Conservation (phyloP, 2,329 filamentous ascomycete species). For the Talaromyces sp. region DNA sequence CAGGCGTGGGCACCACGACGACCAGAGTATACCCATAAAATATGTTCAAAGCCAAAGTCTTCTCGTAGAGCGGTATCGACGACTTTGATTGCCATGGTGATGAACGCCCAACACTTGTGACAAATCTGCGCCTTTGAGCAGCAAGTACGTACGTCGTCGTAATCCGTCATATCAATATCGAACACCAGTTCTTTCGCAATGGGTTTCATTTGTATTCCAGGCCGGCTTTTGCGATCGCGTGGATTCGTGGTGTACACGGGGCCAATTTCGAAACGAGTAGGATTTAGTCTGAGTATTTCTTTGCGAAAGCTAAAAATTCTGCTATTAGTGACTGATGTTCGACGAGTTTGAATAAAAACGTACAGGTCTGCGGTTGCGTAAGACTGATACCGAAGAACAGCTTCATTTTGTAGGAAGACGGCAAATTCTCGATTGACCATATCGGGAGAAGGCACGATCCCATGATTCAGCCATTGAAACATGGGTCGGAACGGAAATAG, state of each 20-base stretch:
- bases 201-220: conserved; percentile 74
- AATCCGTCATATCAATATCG: conserved; percentile 99
- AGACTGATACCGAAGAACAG: conserved; percentile 87
- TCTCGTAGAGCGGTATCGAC: conserved; percentile 81
- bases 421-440: conserved; percentile 94
- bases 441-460: conserved; percentile 75
- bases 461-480: conserved; percentile 98
- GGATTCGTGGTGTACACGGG: conserved; percentile 95
- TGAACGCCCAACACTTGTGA: conserved; percentile 90
- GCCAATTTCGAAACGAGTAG: conserved; percentile 94
- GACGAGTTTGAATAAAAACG: conserved; percentile 18
- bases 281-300: conserved; percentile 81
- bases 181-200: conserved; percentile 93
- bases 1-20: conserved; percentile 95
- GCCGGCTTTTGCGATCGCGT: conserved; percentile 81
- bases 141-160: conserved; percentile 93
- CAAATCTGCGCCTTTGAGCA: conserved; percentile 93
- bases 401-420: conserved; percentile 87
- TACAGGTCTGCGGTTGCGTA: conserved; percentile 62
- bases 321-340: neutral
- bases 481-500: conserved; percentile 91
- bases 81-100: conserved; percentile 96
- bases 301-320: conserved; percentile 65
- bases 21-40: conserved; percentile 98
- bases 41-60: conserved; percentile 94